Evolutionary conservation across 176 grass and related monocot genomes (phyloP).

Genomic region (Poa pratensis): DNA sequence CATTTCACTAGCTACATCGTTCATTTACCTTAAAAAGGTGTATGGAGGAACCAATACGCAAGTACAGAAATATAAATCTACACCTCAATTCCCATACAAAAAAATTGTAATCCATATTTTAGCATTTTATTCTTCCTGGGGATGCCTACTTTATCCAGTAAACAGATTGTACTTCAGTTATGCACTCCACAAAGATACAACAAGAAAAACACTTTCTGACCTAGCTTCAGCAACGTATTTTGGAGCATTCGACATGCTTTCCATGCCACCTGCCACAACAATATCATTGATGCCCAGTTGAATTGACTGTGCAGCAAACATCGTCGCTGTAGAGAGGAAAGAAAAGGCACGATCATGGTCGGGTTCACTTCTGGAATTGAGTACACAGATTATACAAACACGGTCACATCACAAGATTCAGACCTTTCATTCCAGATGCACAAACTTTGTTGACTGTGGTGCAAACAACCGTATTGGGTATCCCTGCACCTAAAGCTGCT

Average conservation of each 20-base stretch:
- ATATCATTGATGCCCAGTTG: constrained; percentile 89
- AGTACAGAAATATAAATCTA: not conserved
- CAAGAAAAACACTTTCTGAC: constrained; percentile 39
- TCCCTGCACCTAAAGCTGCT: constrained; percentile 83
- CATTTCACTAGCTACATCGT: not conserved
- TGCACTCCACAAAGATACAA: not conserved
- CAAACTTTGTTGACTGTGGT: constrained; percentile 93
- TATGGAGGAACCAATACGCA: not conserved
- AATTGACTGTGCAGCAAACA: constrained; percentile 83
- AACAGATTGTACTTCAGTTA: not conserved
- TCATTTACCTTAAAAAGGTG: not conserved
- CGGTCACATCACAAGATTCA: not conserved
- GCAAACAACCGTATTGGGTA: constrained; percentile 89
- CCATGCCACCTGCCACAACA: constrained; percentile 88
- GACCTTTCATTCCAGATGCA: constrained; percentile 91
- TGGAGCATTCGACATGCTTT: constrained; percentile 96
- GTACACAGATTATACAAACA: constrained; percentile 9
- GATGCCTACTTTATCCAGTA: not conserved
- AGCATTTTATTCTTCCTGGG: not conserved
- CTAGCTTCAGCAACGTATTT: constrained; percentile 91
- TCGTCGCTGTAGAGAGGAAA: constrained; percentile 59
- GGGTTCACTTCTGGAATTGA: not conserved
- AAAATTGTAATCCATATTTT: not conserved
- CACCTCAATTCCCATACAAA: not conserved
- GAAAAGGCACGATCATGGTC: not conserved